Evolutionary conservation across 2,329 filamentous ascomycete species (phyloP).

Genomic region (Penicillium expansum): DNA sequence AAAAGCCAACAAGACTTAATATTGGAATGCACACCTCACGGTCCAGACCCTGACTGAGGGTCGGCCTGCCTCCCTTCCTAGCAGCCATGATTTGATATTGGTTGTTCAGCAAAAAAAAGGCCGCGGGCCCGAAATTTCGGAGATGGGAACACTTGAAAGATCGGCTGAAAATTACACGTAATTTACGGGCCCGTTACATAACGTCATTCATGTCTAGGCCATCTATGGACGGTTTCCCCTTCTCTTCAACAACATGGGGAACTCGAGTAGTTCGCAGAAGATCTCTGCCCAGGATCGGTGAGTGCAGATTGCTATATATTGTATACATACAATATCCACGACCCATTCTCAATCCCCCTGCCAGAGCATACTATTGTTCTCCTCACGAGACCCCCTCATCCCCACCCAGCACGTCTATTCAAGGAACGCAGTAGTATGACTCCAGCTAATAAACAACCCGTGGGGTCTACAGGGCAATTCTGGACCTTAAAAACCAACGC

Average conservation of each 20-base stretch:
- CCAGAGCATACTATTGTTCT: not conserved
- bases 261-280: conserved; percentile 61
- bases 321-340: not conserved
- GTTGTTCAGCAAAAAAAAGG: conserved; percentile 19
- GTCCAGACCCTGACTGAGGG: conserved; percentile 58
- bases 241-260: conserved; percentile 55
- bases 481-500: conserved; percentile 95
- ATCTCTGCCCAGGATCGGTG: conserved; percentile 84
- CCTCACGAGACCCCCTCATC: conserved; percentile 16
- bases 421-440: not conserved
- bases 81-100: conserved; percentile 35
- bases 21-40: conserved; percentile 52
- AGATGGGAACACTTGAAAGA: conserved; percentile 13
- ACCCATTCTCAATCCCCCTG: not conserved
- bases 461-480: conserved; percentile 70
- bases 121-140: conserved; percentile 6
- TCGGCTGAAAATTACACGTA: conserved; percentile 21
- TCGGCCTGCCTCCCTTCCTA: conserved; percentile 44
- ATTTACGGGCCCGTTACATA: conserved; percentile 11
- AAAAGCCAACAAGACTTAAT: conserved; percentile 11
- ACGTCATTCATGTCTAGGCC: conserved; percentile 17
- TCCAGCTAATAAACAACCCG: conserved; percentile 3
- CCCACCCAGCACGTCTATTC: not conserved
- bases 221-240: not conserved
- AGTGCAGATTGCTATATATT: conserved; percentile 27